Conservation (phyloP, 192 early-diverging fungal species). For the Linnemannia hyalina region DNA sequence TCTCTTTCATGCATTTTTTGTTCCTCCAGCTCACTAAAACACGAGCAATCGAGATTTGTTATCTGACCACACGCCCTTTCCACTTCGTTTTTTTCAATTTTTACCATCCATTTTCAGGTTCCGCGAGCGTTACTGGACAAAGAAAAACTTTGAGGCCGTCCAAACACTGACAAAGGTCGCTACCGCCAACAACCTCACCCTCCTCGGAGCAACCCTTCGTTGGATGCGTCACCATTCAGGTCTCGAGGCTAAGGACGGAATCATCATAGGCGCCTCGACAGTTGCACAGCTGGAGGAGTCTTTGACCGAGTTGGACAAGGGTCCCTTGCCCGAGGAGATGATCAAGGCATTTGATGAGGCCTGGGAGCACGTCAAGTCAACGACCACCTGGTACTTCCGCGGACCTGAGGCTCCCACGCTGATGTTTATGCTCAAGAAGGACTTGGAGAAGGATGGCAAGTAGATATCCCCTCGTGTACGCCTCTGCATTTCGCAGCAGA, state of each 20-base stretch:
- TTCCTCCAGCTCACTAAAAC: background rate
- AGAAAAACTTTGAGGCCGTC: constrained; percentile 63
- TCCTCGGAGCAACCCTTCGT: constrained; percentile 45
- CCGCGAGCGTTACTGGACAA: constrained; percentile 28
- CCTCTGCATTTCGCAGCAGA: too few species aligned
- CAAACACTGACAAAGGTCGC: constrained; percentile 48
- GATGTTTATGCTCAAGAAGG: too few species aligned
- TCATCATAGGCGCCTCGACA: constrained; percentile 56
- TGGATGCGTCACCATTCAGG: constrained; percentile 56
- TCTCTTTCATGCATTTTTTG: too few species aligned
- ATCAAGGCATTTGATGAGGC: constrained; percentile 66
- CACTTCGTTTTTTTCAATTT: too few species aligned
- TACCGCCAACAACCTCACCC: constrained; percentile 19
- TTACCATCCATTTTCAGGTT: too few species aligned
- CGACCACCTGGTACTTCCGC: background rate
- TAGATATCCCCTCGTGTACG: too few species aligned
- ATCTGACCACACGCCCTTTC: too few species aligned
- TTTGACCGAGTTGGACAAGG: constrained; percentile 61
- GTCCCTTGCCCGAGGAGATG: constrained; percentile 62
- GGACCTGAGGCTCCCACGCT: too few species aligned
- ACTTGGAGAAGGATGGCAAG: too few species aligned
- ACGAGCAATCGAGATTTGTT: background rate
- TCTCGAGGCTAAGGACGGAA: constrained; percentile 26
- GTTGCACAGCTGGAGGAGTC: constrained; percentile 53
- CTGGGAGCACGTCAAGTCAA: constrained; percentile 60